Base-by-base conservation (phyloP, 768 basidiomycete species). In the Suillus tomentosus region DNA sequence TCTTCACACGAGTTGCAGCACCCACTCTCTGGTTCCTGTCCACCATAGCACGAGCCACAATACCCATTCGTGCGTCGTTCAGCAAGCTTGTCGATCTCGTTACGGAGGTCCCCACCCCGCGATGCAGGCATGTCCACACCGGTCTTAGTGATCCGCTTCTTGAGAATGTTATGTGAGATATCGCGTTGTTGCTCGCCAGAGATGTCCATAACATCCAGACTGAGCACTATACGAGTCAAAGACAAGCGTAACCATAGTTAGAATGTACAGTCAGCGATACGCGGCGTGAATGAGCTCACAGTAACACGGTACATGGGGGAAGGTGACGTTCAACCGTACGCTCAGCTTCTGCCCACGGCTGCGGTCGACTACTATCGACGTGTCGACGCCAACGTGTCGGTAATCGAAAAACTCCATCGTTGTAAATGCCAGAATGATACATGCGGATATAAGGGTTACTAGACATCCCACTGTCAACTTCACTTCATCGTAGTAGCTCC, bases 1-100 rank as follows among this genome's bases (percentile, higher is more conserved):
- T 95, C 91, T 73, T 99, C 97, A 76, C 97, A 99, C 51, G 88
- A 89, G 74, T 99, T 94, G 78, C 97, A 99, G 77, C 97, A 99
- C 6, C 95, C 95, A 72, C 76, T 77, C 53, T 80, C 81, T 3
- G 94, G 90, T 60, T 84, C 85, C 31, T 85, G 67, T 62, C 94
- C 97, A 63, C 97, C 97, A 69, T 92, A 99, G 78, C 97, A 99
- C 6, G 95, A 96, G 5, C 97, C 97, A 78, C 96, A 99, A 74
- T 94, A 96, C 64, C 81, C 82, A 1, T 78, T 76, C 57, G 83
- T 76, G 73, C 86, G 82, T 73, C 81, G 78, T 64, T 87, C 80
- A 66, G 86, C 87, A 69, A 92, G 77, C 75, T 86, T 89, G 76
- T 98, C 96, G 3, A 96, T 77, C 62, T 99, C 96, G 66, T 94